Evolutionary conservation across 1,284 basidiomycete species (phyloP).

Genomic region (Papiliotrema fonsecae): DNA sequence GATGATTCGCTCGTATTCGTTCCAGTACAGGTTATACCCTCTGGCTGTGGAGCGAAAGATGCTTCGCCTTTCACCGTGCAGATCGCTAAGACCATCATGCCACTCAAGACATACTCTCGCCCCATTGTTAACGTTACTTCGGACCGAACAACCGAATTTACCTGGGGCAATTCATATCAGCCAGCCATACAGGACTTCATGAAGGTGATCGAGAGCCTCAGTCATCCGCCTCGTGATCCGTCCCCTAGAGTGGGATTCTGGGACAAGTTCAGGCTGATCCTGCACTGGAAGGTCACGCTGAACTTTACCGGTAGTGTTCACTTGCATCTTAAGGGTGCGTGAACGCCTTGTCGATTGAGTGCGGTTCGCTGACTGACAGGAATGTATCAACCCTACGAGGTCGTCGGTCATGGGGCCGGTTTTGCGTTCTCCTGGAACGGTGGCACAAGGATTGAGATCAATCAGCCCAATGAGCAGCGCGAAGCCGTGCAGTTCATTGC

Average conservation of each 20-base stretch:
- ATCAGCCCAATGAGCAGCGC: slow-evolving; percentile 65
- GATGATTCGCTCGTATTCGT: slow-evolving; percentile 68
- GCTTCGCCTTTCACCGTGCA: slow-evolving; percentile 59
- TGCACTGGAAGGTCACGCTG: slow-evolving; percentile 77
- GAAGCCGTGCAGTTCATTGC: slow-evolving; percentile 83
- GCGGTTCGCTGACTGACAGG: slow-evolving; percentile 54
- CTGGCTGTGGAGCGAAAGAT: slow-evolving; percentile 55
- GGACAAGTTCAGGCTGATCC: slow-evolving; percentile 82
- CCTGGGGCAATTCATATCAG: slow-evolving; percentile 87
- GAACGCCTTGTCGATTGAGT: slow-evolving; percentile 4
- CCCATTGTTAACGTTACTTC: slow-evolving; percentile 67
- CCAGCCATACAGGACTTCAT: slow-evolving; percentile 84
- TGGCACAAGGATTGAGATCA: slow-evolving; percentile 67
- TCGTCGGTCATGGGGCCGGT: slow-evolving; percentile 74
- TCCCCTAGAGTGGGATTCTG: slow-evolving; percentile 88
- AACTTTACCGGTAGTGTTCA: slow-evolving; percentile 72
- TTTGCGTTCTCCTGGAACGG: slow-evolving; percentile 85
- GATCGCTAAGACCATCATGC: slow-evolving; percentile 90
- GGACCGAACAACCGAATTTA: slow-evolving; percentile 65
- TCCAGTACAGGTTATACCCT: slow-evolving; percentile 59
- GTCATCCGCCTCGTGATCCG: slow-evolving; percentile 75
- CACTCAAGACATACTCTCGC: slow-evolving; percentile 85
- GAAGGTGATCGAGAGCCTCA: slow-evolving; percentile 75
- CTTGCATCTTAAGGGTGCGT: slow-evolving; percentile 74
- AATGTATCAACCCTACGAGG: slow-evolving; percentile 73